These are phyloP conservation scores for Fraxinus anomala DNA, from an alignment of 257 asterid genomes.

Conservation along the genomic window DNA sequence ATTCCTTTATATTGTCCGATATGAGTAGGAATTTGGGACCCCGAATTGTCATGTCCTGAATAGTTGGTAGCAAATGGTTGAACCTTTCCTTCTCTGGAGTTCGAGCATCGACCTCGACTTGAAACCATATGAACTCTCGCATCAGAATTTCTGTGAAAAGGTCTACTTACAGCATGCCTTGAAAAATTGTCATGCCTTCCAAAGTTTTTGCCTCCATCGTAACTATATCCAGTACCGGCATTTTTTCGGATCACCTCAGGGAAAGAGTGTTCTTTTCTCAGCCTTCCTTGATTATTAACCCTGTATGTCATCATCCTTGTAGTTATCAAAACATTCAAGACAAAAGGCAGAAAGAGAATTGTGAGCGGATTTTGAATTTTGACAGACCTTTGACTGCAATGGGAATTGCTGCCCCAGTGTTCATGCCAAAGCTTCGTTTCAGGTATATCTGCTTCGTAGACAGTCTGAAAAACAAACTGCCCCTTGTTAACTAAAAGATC, in stretches of 20 bases:
- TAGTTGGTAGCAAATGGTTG: background rate
- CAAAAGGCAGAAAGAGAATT: background rate
- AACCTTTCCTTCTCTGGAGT: background rate
- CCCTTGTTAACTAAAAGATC: background rate
- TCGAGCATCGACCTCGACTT: background rate
- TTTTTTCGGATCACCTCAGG: background rate
- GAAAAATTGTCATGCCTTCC: too few relatives aligned
- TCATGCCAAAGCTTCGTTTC: slow-evolving; percentile 41
- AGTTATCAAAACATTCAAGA: background rate
- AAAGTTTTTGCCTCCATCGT: slow-evolving; percentile 25
- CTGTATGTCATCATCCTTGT: slow-evolving; percentile 4
- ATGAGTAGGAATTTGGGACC: background rate
- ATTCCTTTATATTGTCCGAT: background rate
- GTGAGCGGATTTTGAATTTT: background rate
- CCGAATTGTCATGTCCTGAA: background rate
- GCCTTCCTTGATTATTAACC: slow-evolving; percentile 16
- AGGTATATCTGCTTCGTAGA: slow-evolving; percentile 11
- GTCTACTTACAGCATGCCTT: background rate
- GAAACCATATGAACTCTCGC: background rate
- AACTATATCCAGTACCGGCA: slow-evolving; percentile 18
- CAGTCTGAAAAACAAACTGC: slow-evolving; percentile 25
- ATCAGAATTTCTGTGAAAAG: background rate
- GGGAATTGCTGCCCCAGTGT: background rate
- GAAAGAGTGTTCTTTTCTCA: background rate
- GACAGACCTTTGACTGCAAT: background rate